Base-by-base conservation (phyloP, 768 basidiomycete genomes). In the Leccinum subgranulosum region DNA sequence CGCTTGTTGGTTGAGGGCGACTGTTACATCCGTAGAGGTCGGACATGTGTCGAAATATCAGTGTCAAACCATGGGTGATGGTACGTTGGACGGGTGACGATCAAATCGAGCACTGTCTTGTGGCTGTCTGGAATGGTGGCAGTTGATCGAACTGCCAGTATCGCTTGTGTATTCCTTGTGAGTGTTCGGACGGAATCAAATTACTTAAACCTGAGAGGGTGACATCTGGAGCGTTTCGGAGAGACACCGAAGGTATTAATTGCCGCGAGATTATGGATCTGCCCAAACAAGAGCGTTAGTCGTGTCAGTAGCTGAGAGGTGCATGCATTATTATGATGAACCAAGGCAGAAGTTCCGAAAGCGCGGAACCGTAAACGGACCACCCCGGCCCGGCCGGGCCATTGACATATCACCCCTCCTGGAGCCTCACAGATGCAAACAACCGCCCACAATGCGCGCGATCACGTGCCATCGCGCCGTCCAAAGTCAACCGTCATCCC, bases 1-100 rank as follows among this genome's bases (percentile, higher is more conserved):
- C 80, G 36, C 61, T 80, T 57, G 73, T 69, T 50, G 46, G 45
- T 34, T 65, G 65, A 67, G 60, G 49, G 53, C n/a, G 58, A 62
- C 31, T 14, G 31, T 33, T 14, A 33, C 58, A 50, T 46, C 10
- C 15, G 39, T 49, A 45, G 52, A 51, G 34, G 58, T 34, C 33
- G 23, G 46, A 36, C 45, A 51, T 51, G 47, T 50, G 52, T 51
- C 54, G 33, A 46, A 43, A 47, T 45, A 39, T 43, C 6, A 14
- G 45, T 29, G 52, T 31, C 53, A 49, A 58, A 59, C 41, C 27
- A 29, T 57, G 28, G 25, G 23, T 34, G 34, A n/a, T 33, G 45
- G 14, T 51, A 19, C 34, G 31, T 48, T 36, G 25, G 57, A 47
- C 62, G 55, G 55, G 52, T 11, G 53, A 39, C 39, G 51, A 61